Base-by-base conservation (phyloP, 2,329 filamentous ascomycete genomes). In the Simplicillium aogashimaense region DNA sequence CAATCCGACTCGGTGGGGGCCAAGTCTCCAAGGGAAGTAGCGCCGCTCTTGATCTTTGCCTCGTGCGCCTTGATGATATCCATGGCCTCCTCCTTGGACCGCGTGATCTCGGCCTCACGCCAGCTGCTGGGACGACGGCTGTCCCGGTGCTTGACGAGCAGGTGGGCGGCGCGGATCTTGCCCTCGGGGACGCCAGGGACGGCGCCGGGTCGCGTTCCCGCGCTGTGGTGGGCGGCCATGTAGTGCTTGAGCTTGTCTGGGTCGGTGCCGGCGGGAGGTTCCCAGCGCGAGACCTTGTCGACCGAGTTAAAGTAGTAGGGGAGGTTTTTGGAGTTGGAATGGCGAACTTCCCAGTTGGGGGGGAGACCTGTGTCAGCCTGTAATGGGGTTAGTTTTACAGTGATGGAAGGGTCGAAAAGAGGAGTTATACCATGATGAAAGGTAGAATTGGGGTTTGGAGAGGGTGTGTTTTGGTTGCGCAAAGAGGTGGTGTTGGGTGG, bases 281-380 rank as follows among this genome's bases (percentile, higher is more conserved):
- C 92, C 92, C 92, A 98, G 65, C 86, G 79, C 47, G 92, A 97
- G 59, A 87, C 80, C 61, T 89, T 90, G 47, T 87, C 86, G 51
- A 66, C 68, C 35, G 83, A 70, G 66, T 95, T 94, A 82, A 95
- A 97, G 72, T 97, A 98, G 73, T 98, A 98, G 30, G 92, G 92
- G 29, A 97, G 83, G 67, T 94, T 94, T 72, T 95, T 97, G 64
- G 87, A 94, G 71, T 95, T 94, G 63, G 87, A 95, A 69, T 94
- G 87, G 61, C 92, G 87, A 58, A 98, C 87, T 69, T 97, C 92
- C 89, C 90, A 95, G 61, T 81, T 79, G 37, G 78, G 63, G 46
- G 89, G 89, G 47, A 95, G 78, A 60, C 90, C 90, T 51, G 83
- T 81, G 42, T 88, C 83, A 56, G 75, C 66, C 78, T 83, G 51